phyloP scores from a whole-genome alignment of 129 eudicot species.

The Daucus carota region DNA sequence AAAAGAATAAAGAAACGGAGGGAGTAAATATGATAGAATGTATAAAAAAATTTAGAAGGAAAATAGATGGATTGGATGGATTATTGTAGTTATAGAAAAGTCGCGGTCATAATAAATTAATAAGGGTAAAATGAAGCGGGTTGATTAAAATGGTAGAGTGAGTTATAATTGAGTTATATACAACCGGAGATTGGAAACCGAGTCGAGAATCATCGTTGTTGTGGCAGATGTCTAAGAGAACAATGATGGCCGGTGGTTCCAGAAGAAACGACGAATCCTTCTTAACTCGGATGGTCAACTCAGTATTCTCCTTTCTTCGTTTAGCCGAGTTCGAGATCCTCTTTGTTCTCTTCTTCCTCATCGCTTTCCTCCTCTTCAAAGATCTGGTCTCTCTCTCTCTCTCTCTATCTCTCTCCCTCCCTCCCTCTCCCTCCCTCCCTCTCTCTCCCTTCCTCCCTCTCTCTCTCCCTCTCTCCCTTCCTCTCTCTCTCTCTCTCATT shows the following conservation, averaged over 20 bases:
- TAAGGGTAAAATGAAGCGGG: no score
- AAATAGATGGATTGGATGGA: no score
- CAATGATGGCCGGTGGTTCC: background rate
- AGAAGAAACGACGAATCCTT: conserved; percentile 41
- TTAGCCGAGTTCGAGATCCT: conserved; percentile 94
- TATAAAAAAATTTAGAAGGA: no score
- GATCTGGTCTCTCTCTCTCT: conserved; percentile 54
- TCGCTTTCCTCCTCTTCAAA: conserved; percentile 72
- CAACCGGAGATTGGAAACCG: no score
- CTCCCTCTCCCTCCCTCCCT: background rate
- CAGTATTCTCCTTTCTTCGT: conserved; percentile 61
- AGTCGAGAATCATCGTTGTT: no score
- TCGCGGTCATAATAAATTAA: no score
- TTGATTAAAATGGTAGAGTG: no score
- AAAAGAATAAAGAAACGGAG: no score
- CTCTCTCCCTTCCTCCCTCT: conserved; percentile 2
- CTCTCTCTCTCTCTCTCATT: background rate
- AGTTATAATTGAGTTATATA: no score
- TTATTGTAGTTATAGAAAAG: no score
- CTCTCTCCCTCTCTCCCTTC: background rate
- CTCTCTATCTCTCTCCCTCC: background rate
- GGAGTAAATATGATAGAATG: no score
- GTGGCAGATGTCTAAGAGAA: background rate
- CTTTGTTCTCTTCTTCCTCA: conserved; percentile 68
- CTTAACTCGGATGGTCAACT: conserved; percentile 62